Evolutionary conservation across 371 early-diverging fungal species (phyloP).

Genomic region (Apophysomyces elegans): DNA sequence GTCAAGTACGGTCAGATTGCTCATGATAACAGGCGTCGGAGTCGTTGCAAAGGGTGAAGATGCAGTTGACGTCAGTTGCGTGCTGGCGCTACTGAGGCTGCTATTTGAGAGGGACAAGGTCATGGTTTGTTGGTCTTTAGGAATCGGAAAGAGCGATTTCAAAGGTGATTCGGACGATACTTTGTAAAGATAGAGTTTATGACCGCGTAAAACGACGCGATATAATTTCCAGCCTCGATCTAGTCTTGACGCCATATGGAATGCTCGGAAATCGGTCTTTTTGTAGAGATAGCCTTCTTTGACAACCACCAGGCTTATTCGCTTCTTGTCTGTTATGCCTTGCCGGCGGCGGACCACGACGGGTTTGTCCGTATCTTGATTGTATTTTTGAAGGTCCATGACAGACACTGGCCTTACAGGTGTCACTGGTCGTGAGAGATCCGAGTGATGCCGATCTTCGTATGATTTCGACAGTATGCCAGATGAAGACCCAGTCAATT

Average conservation of each 20-base stretch:
- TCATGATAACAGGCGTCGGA: neutral
- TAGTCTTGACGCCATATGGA: slow-evolving; percentile 48
- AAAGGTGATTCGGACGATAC: slow-evolving; percentile 62
- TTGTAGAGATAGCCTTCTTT: slow-evolving; percentile 72
- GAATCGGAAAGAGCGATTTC: slow-evolving; percentile 59
- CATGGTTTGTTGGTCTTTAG: slow-evolving; percentile 33
- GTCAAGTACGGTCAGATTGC: neutral
- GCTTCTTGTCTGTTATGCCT: slow-evolving; percentile 19
- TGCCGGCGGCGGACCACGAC: slow-evolving; percentile 5
- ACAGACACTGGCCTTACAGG: slow-evolving; percentile 10
- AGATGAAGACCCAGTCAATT: slow-evolving; percentile 2
- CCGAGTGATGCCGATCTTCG: slow-evolving; percentile 15
- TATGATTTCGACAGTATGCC: slow-evolving; percentile 18
- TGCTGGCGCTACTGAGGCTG: slow-evolving; percentile 29
- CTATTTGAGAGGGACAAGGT: slow-evolving; percentile 41
- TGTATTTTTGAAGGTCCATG: slow-evolving; percentile 15
- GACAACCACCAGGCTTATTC: slow-evolving; percentile 39
- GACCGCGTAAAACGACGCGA: slow-evolving; percentile 75
- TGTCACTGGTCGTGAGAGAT: neutral
- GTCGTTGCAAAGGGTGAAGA: neutral
- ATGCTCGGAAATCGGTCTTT: slow-evolving; percentile 64
- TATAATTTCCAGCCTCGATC: slow-evolving; percentile 86
- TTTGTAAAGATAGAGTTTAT: slow-evolving; percentile 82
- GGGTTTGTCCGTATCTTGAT: neutral
- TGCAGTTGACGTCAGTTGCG: neutral